Base-by-base conservation (phyloP, 176 grass and related monocot genomes). In the Pontederia paniculata region DNA sequence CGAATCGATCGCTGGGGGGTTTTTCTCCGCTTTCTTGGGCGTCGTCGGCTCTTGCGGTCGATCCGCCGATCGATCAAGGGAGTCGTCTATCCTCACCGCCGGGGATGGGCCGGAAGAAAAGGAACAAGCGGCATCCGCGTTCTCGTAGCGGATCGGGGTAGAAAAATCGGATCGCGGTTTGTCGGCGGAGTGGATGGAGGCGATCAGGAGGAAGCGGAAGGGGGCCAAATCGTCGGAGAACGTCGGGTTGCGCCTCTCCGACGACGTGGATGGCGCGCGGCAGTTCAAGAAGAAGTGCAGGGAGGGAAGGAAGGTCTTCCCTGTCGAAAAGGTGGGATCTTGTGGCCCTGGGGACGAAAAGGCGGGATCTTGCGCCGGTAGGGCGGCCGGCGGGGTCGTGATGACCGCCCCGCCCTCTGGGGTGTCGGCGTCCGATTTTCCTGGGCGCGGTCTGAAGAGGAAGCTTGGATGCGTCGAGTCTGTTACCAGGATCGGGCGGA, bases 381-480 rank as follows among this genome's bases (percentile, higher is more conserved):
- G 74, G 65, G 76, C 81, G 69, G 65, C 68, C 70, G 57, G 68
- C 73, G 55, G 48, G n/a, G 79, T 69, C 75, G 78, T 81, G 10
- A 77, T 66, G 63, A 77, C 49, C 4, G 54, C 87, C 10, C 72
- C 83, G 0, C 69, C 69, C 14, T 52, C 48, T 4, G 57, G 57
- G 55, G 21, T 57, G 9, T 72, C 57, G 47, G 47, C 17, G 17
- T 44, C 69, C 1, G 70, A 82, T 49, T 78, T 68, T 67, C 73
- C 86, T 4, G 73, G 80, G 0, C 63, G 94, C 5, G 94, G 94
- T 2, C 68, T 88, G 3, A 98, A 98, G 66, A 69, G 94, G 51
- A 98, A 98, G 80, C 66, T 84, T 3, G 94, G 94, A 10, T 98
- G 94, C 75, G 67, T 98, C 56, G 94, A 98, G 17, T 64, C 78